phyloP scores from a whole-genome alignment of 23 red algal species.

The Gracilaria caudata region DNA sequence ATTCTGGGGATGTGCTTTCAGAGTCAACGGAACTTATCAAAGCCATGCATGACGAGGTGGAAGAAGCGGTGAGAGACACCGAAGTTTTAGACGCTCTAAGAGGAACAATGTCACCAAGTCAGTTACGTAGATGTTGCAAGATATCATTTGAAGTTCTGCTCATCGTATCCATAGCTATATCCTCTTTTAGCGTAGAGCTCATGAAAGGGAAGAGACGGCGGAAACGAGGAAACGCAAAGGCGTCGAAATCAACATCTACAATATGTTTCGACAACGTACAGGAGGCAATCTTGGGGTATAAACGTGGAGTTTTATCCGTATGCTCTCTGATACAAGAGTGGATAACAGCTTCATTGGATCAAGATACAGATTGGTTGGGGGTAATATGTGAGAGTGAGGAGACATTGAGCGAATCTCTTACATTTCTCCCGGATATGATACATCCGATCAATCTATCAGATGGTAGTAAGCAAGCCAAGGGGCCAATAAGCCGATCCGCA shows the following conservation, averaged over 20 bases:
- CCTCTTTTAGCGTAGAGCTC: conserved; percentile 60
- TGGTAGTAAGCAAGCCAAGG: conserved; percentile 3
- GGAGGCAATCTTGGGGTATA: conserved; percentile 40
- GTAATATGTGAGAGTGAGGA: conserved; percentile 17
- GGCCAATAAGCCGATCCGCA: conserved; percentile 14
- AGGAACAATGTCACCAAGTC: conserved; percentile 28
- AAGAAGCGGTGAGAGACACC: neutral
- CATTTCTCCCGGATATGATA: conserved; percentile 37
- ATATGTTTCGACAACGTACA: conserved; percentile 21
- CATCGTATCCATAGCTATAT: conserved; percentile 10
- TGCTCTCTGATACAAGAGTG: conserved; percentile 53
- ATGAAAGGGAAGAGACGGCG: conserved; percentile 49
- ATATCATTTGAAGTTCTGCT: conserved; percentile 50
- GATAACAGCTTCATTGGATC: conserved; percentile 51
- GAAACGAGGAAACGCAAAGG: conserved; percentile 10
- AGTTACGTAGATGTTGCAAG: conserved; percentile 48
- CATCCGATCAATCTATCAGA: conserved; percentile 33
- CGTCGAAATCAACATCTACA: neutral
- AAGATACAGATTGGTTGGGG: conserved; percentile 46
- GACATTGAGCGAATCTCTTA: conserved; percentile 2
- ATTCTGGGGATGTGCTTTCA: conserved; percentile 1
- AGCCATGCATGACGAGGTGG: conserved; percentile 15
- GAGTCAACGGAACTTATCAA: conserved; percentile 1
- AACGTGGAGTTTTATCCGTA: conserved; percentile 35
- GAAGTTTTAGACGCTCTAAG: neutral